Base-by-base conservation (phyloP, 2,329 filamentous ascomycete species). In the Diaporthe velutina region DNA sequence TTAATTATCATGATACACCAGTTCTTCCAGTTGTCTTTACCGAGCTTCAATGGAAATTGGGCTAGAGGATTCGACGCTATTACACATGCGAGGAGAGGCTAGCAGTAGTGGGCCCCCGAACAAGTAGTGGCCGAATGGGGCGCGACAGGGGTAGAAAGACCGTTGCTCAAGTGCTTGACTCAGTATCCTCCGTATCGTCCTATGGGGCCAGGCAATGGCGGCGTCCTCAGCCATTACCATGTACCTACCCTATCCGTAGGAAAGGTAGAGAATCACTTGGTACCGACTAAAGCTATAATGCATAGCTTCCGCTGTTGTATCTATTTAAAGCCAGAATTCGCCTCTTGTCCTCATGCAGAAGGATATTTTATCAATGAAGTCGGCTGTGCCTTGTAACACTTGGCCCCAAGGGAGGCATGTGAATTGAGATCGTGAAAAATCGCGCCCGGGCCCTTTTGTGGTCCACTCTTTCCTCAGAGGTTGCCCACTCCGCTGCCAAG, bases 141-240 rank as follows among this genome's bases (percentile, higher is more conserved):
- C 50, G 25, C n/a, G 50, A 54, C 50, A 54, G 50, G 50, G n/a
- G 50, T 28, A 25, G 50, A 28, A 25, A 54, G n/a, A 54, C n/a
- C 28, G 50, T 54, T 28, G 33, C n/a, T n/a, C n/a, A n/a, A n/a
- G n/a, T n/a, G n/a, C 45, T 67, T 67, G 64, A 67, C 64, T 67
- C 64, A 22, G 33, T 67, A 28, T 38, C 45, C 33, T 52, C 50
- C 48, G 48, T 52, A 52, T 48, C 12, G 45, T 25, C 33, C 13
- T 3, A 52, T 13, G 64, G 45, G 64, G 45, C 45, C 13, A 52
- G 12, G 15, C 45, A 33, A 28, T 50, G 28, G 22, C 61, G 38
- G 64, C 33, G 22, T n/a, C 7, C 22, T 38, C 22, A 35, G 22
- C 33, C n/a, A 30, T n/a, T n/a, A n/a, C n/a, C n/a, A n/a, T n/a